Base-by-base conservation (phyloP, 2,329 filamentous ascomycete genomes). In the Acephala macrosclerotiorum region DNA sequence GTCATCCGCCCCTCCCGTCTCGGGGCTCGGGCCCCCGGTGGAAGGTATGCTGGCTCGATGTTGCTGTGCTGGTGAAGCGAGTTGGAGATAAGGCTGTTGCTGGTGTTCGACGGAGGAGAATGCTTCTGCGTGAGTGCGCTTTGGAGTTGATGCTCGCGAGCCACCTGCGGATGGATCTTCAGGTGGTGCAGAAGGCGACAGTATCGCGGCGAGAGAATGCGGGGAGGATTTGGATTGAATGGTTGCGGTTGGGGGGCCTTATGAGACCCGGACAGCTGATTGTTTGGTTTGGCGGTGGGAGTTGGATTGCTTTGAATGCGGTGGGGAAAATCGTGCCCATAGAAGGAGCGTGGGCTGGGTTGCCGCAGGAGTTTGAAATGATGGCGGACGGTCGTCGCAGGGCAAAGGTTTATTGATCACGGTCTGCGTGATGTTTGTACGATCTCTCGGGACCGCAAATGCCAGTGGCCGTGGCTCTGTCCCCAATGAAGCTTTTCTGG, bases 131-230 rank as follows among this genome's bases (percentile, higher is more conserved):
- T 76, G 73, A 1, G 74, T 68, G 67, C 75, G 74, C 70, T 77
- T 77, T 7, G 75, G 75, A 58, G 73, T 72, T 16, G 75, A 69
- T 25, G 73, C 67, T 58, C 71, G 71, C 61, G 73, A 72, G 18
- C 64, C 68, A 62, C 68, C 68, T 53, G 66, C 22, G 25, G 65
- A 64, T 3, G 70, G 63, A 33, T 72, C 68, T 59, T 70, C 70
- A 60, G 69, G 72, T 51, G 71, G 70, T 53, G 72, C 61, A 42
- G 53, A 70, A 42, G 75, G 75, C 74, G 76, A 76, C 47, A 77
- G 74, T 55, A 77, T 77, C 73, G 75, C 74, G 58, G 75, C 74
- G 72, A 77, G 68, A 65, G 74, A 75, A 55, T 77, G 75, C 68
- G 74, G 72, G 65, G 76, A 75, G 70, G 73, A 33, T 33, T 33